Percentiles rank a stretch among this genome's conserved stretches.
phyloP scores from a whole-genome alignment of 352 stramenopile genomes.

The Phytophthora quininea region DNA sequence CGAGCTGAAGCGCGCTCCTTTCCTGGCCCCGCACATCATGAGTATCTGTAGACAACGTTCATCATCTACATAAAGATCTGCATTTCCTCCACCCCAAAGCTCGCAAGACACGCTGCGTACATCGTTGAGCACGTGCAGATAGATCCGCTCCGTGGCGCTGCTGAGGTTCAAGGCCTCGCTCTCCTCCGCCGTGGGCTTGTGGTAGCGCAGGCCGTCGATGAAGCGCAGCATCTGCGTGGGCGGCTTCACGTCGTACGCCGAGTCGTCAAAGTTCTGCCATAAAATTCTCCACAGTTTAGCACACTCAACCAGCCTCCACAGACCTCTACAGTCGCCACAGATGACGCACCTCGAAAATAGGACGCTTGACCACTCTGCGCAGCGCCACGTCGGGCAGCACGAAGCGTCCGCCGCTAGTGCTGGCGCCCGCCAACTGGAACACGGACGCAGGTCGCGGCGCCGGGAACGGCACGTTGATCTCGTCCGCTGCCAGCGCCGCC shows the following conservation, averaged over 20 bases:
- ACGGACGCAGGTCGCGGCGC: constrained; percentile 35
- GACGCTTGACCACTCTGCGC: constrained; percentile 71
- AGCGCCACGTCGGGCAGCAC: constrained; percentile 59
- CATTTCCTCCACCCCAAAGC: background rate
- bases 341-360: constrained; percentile 68
- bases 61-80: no score
- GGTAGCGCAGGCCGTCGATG: constrained; percentile 83
- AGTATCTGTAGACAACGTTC: constrained; percentile 50
- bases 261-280: constrained; percentile 73
- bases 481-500: constrained; percentile 25
- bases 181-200: constrained; percentile 81
- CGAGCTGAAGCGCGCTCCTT: constrained; percentile 82
- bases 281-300: constrained; percentile 1
- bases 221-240: constrained; percentile 85
- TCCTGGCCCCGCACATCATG: constrained; percentile 72
- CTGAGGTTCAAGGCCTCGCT: constrained; percentile 71
- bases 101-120: constrained; percentile 35
- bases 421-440: constrained; percentile 45
- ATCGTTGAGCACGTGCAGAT: constrained; percentile 78
- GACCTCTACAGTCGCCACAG: background rate
- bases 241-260: constrained; percentile 68
- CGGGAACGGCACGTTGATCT: constrained; percentile 41
- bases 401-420: constrained; percentile 37
- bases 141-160: constrained; percentile 74
- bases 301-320: background rate